phyloP scores from a whole-genome alignment of 164 flowering plant genomes.

The Warburgia ugandensis region DNA sequence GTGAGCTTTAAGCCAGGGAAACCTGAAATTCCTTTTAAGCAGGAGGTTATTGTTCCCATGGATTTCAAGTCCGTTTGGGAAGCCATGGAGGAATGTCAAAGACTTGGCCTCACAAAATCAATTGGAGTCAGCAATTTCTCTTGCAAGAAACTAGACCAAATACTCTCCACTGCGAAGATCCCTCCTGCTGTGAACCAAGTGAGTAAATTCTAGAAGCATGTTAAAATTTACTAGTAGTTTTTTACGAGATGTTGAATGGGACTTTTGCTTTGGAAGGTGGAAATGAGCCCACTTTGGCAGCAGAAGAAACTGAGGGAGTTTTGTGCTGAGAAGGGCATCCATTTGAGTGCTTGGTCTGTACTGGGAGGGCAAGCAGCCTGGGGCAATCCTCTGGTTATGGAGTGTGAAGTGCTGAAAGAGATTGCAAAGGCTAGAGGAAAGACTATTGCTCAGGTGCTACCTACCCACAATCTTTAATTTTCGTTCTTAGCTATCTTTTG shows the following conservation, averaged over 20 bases:
- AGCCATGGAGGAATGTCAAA: slow-evolving; percentile 16
- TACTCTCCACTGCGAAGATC: slow-evolving; percentile 12
- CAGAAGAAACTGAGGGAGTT: slow-evolving; percentile 19
- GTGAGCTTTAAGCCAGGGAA: slow-evolving; percentile 4
- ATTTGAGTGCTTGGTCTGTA: slow-evolving; percentile 27
- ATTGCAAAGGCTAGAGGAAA: slow-evolving; percentile 25
- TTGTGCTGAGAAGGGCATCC: slow-evolving; percentile 19
- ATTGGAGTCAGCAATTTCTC: slow-evolving; percentile 23
- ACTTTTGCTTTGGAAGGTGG: slow-evolving; percentile 15
- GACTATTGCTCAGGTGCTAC: slow-evolving; percentile 21
- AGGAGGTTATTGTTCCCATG: slow-evolving; percentile 8
- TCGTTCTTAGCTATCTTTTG: too few species aligned
- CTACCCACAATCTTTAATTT: background rate
- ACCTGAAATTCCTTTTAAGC: background rate
- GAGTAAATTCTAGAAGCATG: too few species aligned
- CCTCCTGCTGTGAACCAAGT: slow-evolving; percentile 22
- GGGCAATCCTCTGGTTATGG: slow-evolving; percentile 20
- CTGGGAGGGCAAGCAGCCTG: slow-evolving; percentile 23
- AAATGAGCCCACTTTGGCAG: slow-evolving; percentile 27
- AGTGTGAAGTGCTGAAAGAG: slow-evolving; percentile 12
- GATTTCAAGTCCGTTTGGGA: slow-evolving; percentile 13
- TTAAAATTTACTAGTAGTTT: too few species aligned
- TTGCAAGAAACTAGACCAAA: slow-evolving; percentile 14
- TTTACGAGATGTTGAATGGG: too few species aligned
- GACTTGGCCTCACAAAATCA: slow-evolving; percentile 16